phyloP scores from a whole-genome alignment of 306 rosid genomes.

The Rosa rugosa region DNA sequence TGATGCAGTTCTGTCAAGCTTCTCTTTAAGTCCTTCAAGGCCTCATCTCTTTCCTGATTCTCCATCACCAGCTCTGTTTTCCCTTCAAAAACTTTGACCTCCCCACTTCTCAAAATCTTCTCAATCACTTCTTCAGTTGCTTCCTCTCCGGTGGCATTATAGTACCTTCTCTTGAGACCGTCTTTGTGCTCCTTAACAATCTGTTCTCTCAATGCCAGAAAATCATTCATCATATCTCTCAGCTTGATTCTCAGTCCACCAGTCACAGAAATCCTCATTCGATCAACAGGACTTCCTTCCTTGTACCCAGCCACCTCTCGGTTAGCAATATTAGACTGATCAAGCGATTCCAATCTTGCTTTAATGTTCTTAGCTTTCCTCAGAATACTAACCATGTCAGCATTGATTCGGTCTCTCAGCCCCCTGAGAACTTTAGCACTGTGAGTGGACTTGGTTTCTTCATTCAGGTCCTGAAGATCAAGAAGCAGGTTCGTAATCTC shows the following conservation, averaged over 20 bases:
- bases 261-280: constrained; percentile 27
- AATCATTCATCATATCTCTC: constrained; percentile 25
- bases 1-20: constrained; percentile 29
- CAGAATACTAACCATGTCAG: constrained; percentile 20
- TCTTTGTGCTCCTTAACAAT: constrained; percentile 27
- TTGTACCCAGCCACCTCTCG: constrained; percentile 6
- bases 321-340: constrained; percentile 19
- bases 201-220: constrained; percentile 21
- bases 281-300: constrained; percentile 30
- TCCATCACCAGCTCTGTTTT: constrained; percentile 17
- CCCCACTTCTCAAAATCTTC: constrained; percentile 11
- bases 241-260: constrained; percentile 31
- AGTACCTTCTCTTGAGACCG: constrained; percentile 29
- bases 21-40: constrained; percentile 21
- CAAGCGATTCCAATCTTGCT: constrained; percentile 13
- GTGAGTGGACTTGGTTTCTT: constrained; percentile 26
- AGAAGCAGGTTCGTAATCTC: constrained; percentile 21
- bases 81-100: constrained; percentile 19
- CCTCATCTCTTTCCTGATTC: constrained; percentile 24
- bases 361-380: constrained; percentile 19
- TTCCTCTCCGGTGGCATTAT: constrained; percentile 22
- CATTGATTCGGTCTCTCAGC: constrained; percentile 24
- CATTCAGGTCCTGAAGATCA: constrained; percentile 24
- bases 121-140: constrained; percentile 26
- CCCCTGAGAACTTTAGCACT: constrained; percentile 20